Base-by-base conservation (phyloP, 2,329 filamentous ascomycete species). In the Teratosphaeria pseudoeucalypti region DNA sequence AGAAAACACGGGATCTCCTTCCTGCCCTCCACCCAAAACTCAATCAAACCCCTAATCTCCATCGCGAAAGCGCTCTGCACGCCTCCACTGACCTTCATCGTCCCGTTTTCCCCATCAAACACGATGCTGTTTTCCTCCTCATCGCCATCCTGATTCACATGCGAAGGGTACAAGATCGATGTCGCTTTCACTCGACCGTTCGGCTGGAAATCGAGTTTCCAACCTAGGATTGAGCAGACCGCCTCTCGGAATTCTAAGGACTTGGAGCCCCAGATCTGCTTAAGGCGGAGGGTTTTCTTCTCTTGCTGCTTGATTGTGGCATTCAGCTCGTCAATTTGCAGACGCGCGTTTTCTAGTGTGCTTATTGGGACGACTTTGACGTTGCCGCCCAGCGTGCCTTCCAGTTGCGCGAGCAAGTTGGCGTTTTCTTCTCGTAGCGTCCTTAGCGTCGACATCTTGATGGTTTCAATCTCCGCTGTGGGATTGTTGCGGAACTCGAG, bases 21-120 rank as follows among this genome's bases (percentile, higher is more conserved):
- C 77, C 91, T 85, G 68, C 94, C 91, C 69, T 95, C 84, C 0
- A 97, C 92, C 92, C 94, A 99, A 74, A 96, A 97, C 64, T 90
- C 87, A 69, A 96, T 92, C 72, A 92, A 84, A 69, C 90, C 88
- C 64, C 83, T 83, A 63, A 99, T 96, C 74, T 91, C 87, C 58
- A 83, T 77, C 1, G 92, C 94, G 74, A 99, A 99, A 12, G 85
- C 81, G 70, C 90, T 95, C 70, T 89, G 83, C 1, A 91, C 89
- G 0, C 94, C 94, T 1, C 94, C 94, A 37, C 87, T 89, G 60
- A 99, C 89, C 80, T 99, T 99, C 94, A 99, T 99, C 0, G 92
- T 96, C 7, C 92, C 94, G 60, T 88, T 86, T 76, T 96, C 91
- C 57, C 91, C 91, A 74, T 96, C 91, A 72, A 96, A 96, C 0